These are phyloP conservation scores for Neurospora africana DNA, from an alignment of 495 filamentous ascomycete genomes.

Conservation along the genomic window DNA sequence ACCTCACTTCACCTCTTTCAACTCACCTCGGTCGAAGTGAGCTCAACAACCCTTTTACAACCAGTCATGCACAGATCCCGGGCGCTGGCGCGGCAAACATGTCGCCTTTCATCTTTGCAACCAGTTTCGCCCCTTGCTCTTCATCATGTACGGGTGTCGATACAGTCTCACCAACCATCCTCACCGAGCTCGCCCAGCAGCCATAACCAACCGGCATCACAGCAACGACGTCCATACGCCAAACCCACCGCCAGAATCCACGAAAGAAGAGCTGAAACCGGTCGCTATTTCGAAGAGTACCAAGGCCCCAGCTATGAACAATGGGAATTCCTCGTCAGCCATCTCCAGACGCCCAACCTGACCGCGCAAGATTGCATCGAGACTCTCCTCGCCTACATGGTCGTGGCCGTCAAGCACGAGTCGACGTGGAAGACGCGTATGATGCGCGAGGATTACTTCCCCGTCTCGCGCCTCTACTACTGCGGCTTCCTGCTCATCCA, in stretches of 20 bases:
- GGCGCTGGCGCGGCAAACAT: not conserved
- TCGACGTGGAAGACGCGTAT: constrained; percentile 10
- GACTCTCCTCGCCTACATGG: constrained; percentile 14
- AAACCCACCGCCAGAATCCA: not conserved
- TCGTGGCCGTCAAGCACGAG: constrained; percentile 6
- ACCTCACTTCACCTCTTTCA: not conserved
- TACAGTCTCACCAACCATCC: not conserved
- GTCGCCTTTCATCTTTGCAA: not conserved
- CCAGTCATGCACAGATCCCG: not conserved
- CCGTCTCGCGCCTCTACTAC: constrained; percentile 8
- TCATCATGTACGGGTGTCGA: not conserved
- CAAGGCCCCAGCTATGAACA: constrained; percentile 19
- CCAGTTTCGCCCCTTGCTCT: not conserved
- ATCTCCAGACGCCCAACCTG: constrained; percentile 9
- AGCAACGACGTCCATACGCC: not conserved
- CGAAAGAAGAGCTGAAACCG: not conserved
- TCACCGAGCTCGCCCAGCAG: not conserved
- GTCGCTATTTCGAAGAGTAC: constrained; percentile 6
- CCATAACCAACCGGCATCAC: not conserved
- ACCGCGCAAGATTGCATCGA: constrained; percentile 12
- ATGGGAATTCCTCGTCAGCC: constrained; percentile 7
- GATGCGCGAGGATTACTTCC: constrained; percentile 7
- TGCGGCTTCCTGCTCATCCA: constrained; percentile 9
- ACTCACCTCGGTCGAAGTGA: not conserved
- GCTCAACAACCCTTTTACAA: not conserved